These are phyloP conservation scores for Cyclotella sp. DNA, from an alignment of 108 stramenopile genomes.

Conservation along the genomic window DNA sequence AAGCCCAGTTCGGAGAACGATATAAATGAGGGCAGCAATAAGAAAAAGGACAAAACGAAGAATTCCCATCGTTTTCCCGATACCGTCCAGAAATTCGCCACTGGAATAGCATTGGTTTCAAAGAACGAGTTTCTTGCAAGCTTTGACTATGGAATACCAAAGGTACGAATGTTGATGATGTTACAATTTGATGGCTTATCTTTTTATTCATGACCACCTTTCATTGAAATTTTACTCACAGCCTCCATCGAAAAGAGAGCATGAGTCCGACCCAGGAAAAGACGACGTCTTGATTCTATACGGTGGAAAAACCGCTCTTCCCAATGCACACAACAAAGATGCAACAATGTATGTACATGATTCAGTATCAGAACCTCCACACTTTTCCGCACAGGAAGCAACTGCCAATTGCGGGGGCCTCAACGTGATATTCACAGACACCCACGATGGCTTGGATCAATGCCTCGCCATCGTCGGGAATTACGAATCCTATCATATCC, in stretches of 20 bases:
- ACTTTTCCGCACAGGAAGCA: conserved; percentile 53
- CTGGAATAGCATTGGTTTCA: conserved; percentile 47
- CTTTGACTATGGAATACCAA: conserved; percentile 72
- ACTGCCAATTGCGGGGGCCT: conserved; percentile 73
- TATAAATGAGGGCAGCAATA: neutral
- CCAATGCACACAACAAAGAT: conserved; percentile 15
- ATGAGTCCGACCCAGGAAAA: conserved; percentile 53
- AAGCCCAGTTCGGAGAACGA: neutral
- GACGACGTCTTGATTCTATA: conserved; percentile 76
- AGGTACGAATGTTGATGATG: neutral
- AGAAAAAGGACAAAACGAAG: neutral
- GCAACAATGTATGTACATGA: conserved; percentile 7
- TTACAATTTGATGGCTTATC: neutral
- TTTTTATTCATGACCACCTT: neutral
- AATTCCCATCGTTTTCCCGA: conserved; percentile 45
- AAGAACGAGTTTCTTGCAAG: conserved; percentile 59
- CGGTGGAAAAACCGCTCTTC: conserved; percentile 49
- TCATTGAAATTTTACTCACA: neutral
- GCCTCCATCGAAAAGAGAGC: conserved; percentile 45
- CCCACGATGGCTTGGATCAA: conserved; percentile 39
- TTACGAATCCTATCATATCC: conserved; percentile 81
- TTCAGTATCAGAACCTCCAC: conserved; percentile 4
- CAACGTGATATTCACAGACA: conserved; percentile 70
- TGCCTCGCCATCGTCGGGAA: conserved; percentile 80
- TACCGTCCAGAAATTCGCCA: conserved; percentile 46